These are phyloP conservation scores for Penicillium sp. DNA, from an alignment of 2,329 filamentous ascomycete genomes.

Conservation along the genomic window DNA sequence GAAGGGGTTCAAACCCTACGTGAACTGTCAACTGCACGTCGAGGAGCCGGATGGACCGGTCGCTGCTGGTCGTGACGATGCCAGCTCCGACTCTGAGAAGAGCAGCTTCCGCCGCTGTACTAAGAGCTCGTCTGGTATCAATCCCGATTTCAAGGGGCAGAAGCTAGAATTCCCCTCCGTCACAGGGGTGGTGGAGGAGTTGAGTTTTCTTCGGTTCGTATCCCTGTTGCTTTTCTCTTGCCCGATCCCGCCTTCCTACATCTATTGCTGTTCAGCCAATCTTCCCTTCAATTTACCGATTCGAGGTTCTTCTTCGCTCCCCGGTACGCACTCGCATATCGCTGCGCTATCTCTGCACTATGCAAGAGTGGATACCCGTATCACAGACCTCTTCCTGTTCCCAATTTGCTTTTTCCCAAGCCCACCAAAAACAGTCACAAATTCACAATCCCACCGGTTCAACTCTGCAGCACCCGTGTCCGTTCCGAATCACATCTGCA, in stretches of 20 bases:
- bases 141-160: constrained; percentile 66
- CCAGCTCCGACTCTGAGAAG: constrained; percentile 44
- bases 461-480: constrained; percentile 1
- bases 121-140: constrained; percentile 56
- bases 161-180: constrained; percentile 60
- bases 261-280: background rate
- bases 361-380: background rate
- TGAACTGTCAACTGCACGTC: constrained; percentile 80
- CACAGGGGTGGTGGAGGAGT: constrained; percentile 64
- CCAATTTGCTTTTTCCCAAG: background rate
- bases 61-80: constrained; percentile 50
- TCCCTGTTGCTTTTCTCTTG: constrained; percentile 8
- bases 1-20: constrained; percentile 68
- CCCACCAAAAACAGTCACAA: background rate
- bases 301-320: background rate
- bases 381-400: background rate
- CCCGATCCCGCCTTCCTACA: background rate
- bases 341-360: background rate
- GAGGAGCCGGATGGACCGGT: constrained; percentile 62
- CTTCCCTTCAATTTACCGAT: background rate
- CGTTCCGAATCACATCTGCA: background rate
- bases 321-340: background rate
- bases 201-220: constrained; percentile 72
- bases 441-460: background rate
- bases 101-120: constrained; percentile 62